Base-by-base conservation (phyloP, 768 basidiomycete genomes). In the Tubosaeta sp. region DNA sequence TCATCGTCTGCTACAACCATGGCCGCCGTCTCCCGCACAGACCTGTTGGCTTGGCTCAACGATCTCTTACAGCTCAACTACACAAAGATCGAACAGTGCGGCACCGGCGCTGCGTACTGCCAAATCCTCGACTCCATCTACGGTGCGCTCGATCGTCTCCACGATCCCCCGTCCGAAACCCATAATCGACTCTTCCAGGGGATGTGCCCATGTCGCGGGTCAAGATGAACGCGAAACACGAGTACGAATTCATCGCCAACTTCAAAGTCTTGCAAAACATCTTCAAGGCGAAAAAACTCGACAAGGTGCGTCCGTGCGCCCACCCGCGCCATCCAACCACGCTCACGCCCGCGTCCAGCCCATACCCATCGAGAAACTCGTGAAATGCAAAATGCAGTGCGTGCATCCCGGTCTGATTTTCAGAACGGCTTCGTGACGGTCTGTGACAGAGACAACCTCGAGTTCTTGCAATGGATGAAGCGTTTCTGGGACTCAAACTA, bases 331-430 rank as follows among this genome's bases (percentile, higher is more conserved):
- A 33, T 10, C n/a, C 45, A 2, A 47, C 31, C 58, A n/a, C 11
- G 27, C 38, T 51, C 50, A 58, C 41, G 35, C 27, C 27, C 42
- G 3, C 43, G 19, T 32, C 10, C 60, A 97, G 92, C 95, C 95
- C 26, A 94, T 99, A 68, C 90, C 81, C 7, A 88, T 99, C n/a
- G 95, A 98, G 61, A 86, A 79, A 62, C 83, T 99, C 34, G 83
- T 91, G 44, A 95, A 95, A 73, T 99, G 97, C 76, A 98, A 97
- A 76, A 98, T 98, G 95, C 95, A 97, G 87, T 90, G 74, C 68
- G 89, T 85, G 46, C 44, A 52, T 26, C 31, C 57, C 35, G 13
- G 6, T 32, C 35, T 13, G 10, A 47, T 17, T 44, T 12, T 29
- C 42, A 43, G 43, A 41, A 58, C 59, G 22, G 13, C 22, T 43